Evolutionary conservation across 1,284 basidiomycete species (phyloP).

Genomic region (Trichosporon inkin): DNA sequence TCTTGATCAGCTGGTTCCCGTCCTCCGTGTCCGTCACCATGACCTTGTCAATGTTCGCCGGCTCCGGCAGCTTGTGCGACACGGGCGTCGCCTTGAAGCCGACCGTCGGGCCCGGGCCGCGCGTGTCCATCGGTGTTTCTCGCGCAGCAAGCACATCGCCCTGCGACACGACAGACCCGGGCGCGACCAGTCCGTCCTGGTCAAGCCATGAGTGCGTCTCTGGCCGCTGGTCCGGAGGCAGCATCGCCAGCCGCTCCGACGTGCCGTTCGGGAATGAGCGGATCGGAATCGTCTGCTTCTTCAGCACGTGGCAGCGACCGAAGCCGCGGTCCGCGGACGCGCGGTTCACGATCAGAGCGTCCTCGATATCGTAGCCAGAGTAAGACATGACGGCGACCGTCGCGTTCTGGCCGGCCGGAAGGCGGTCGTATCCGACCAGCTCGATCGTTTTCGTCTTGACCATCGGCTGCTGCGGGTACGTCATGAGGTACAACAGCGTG

Average conservation of each 20-base stretch:
- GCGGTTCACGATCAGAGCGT: conserved; percentile 93
- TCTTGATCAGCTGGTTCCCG: conserved; percentile 96
- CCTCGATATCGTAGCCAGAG: conserved; percentile 99
- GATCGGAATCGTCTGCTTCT: conserved; percentile 91
- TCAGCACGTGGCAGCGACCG: conserved; percentile 92
- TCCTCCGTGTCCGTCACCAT: conserved; percentile 91
- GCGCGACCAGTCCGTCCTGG: conserved; percentile 91
- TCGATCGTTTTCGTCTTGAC: conserved; percentile 99
- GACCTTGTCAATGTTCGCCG: conserved; percentile 95
- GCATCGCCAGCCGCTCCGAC: conserved; percentile 75
- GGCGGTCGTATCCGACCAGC: conserved; percentile 88
- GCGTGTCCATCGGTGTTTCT: conserved; percentile 81
- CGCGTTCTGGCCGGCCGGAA: conserved; percentile 97
- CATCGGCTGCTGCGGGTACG: conserved; percentile 99
- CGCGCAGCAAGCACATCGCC: conserved; percentile 96
- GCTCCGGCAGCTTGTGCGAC: conserved; percentile 86
- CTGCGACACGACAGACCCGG: conserved; percentile 88
- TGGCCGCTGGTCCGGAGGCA: conserved; percentile 72
- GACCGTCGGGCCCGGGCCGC: conserved; percentile 55
- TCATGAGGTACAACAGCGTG: conserved; percentile 94
- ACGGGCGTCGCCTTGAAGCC: conserved; percentile 82
- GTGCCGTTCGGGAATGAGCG: conserved; percentile 97
- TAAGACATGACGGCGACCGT: conserved; percentile 99
- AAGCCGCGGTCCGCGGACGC: conserved; percentile 95
- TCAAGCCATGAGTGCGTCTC: conserved; percentile 82